Percentiles rank a stretch among this genome's conserved stretches.
These are phyloP conservation scores for Senna siamea DNA, from an alignment of 306 rosid genomes.

Conservation along the genomic window DNA sequence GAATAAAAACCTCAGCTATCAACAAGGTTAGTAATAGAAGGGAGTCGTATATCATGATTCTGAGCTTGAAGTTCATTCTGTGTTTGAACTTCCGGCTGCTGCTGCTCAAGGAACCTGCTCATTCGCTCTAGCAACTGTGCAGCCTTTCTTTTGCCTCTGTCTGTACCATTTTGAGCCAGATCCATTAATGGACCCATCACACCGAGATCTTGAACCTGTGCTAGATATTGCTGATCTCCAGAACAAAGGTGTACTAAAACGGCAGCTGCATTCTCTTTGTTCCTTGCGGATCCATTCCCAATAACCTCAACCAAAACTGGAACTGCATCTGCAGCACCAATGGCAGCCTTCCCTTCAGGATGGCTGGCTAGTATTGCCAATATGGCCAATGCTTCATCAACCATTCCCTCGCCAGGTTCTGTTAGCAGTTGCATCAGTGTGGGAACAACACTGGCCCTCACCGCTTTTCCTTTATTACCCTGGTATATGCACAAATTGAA, in stretches of 20 bases:
- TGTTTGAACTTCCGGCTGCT: conserved; percentile 53
- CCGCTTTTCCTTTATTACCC: conserved; percentile 96
- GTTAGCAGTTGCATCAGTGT: conserved; percentile 85
- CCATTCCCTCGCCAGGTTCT: conserved; percentile 89
- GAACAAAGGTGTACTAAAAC: conserved; percentile 89
- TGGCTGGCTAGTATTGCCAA: conserved; percentile 90
- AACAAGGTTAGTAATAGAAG: conserved; percentile 31
- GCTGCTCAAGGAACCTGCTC: conserved; percentile 70
- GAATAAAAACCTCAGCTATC: conserved; percentile 46
- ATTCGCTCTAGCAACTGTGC: conserved; percentile 82
- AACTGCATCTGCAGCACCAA: conserved; percentile 84
- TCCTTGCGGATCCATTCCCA: conserved; percentile 88
- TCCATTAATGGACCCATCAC: conserved; percentile 68
- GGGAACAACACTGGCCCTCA: conserved; percentile 92
- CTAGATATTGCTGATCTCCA: conserved; percentile 75
- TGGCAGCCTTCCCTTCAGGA: conserved; percentile 82
- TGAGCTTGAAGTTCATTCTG: conserved; percentile 56
- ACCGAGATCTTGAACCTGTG: conserved; percentile 75
- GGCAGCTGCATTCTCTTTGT: conserved; percentile 94
- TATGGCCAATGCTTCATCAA: conserved; percentile 96
- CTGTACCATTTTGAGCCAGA: conserved; percentile 86
- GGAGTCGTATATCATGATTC: conserved; percentile 50
- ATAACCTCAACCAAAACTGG: conserved; percentile 85
- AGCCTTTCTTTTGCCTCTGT: conserved; percentile 96
- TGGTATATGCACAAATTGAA: conserved; percentile 95